Base-by-base conservation (phyloP, 495 filamentous ascomycete genomes). In the Tuber melanosporum region DNA sequence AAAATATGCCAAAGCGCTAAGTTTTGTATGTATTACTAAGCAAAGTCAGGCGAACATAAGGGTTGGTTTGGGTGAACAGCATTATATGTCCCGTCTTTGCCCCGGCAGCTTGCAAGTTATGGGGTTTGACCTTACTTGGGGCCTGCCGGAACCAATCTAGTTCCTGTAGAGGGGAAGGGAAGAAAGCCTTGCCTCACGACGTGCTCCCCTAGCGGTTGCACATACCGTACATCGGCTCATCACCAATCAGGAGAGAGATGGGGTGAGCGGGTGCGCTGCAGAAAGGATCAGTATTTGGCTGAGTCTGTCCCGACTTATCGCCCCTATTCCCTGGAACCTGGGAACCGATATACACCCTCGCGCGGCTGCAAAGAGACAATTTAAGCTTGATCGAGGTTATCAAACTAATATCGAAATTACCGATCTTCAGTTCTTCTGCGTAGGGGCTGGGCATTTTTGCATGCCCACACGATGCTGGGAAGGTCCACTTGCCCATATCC, bases 271-370 rank as follows among this genome's bases (percentile, higher is more conserved):
- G n/a, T 32, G 26, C n/a, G 12, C 22, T 26, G 57, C 6, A 62
- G 57, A 62, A 62, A 62, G n/a, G 32, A 62, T 62, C n/a, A 32
- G 57, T 62, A 57, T 62, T 62, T 62, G 57, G n/a, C 57, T 32
- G 57, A 15, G 57, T 62, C 32, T 62, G 15, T 62, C 32, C 57
- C 57, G 57, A 32, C 57, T 26, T 62, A 15, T 62, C 57, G 57
- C 57, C 57, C 57, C 26, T 32, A 32, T 62, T 62, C 76, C 77
- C 76, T 73, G 70, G 57, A 41, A 71, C 36, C 66, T 47, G 3
- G 17, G 39, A 45, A 69, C 26, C 32, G 47, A 77, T 47, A 71
- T 10, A 52, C 47, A 73, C 62, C 47, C 20, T 46, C 43, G 42
- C 47, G 47, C 47, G 20, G 73, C 32, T 71, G 36, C 57, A 57